These are phyloP conservation scores for Pseudocercospora fuligena DNA, from an alignment of 2,329 filamentous ascomycete genomes.

Conservation along the genomic window DNA sequence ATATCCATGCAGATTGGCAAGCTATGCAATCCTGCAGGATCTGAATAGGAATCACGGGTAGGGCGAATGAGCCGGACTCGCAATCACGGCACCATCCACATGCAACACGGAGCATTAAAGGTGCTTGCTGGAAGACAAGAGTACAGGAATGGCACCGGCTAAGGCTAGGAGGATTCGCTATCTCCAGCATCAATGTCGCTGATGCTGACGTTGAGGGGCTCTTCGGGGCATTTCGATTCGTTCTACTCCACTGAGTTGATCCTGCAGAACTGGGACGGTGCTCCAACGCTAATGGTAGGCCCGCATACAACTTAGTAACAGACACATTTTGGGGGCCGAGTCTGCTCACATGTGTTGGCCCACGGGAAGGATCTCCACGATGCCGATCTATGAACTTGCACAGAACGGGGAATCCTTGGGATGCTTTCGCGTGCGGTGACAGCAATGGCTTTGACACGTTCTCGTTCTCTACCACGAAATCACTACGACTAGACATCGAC, in stretches of 20 bases:
- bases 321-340: conserved; percentile 18
- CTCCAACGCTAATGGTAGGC: conserved; percentile 9
- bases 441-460: conserved; percentile 1
- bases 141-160: conserved; percentile 8
- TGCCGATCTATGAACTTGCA: conserved; percentile 19
- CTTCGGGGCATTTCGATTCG: conserved; percentile 7
- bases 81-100: conserved; percentile 16
- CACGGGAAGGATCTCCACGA: conserved; percentile 24
- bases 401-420: conserved; percentile 7
- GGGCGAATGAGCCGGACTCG: conserved; percentile 21
- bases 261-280: conserved; percentile 7
- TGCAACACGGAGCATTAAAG: conserved; percentile 23
- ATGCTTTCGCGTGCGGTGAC: neutral
- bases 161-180: conserved; percentile 7
- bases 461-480: neutral
- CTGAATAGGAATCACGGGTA: conserved; percentile 25
- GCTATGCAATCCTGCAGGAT: conserved; percentile 23
- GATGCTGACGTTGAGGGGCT: conserved; percentile 14
- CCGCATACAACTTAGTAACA: conserved; percentile 18
- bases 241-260: neutral
- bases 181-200: conserved; percentile 10
- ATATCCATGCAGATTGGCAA: conserved; percentile 15
- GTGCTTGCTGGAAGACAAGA: conserved; percentile 16
- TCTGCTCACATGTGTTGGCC: conserved; percentile 1
- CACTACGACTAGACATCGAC: neutral